A percentile compares a stretch with the other conserved stretches of the same genome.
phyloP scores from a whole-genome alignment of 139 green algal species.

The Spirogloea muscicola region DNA sequence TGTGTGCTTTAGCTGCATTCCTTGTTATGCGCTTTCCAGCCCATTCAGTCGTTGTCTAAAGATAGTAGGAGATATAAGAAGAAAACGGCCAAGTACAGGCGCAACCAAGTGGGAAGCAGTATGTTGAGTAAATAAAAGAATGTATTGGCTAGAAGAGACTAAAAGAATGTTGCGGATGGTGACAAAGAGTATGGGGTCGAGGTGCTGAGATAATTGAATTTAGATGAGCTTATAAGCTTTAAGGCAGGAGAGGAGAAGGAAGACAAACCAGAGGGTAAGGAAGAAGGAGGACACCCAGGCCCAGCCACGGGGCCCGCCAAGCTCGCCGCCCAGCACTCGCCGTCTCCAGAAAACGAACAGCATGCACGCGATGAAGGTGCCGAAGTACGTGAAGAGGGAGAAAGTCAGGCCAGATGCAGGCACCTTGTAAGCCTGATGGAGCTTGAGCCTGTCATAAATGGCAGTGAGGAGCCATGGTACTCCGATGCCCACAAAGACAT shows the following conservation, averaged over 20 bases:
- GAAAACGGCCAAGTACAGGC: too few relatives aligned
- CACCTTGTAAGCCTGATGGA: conserved; percentile 15
- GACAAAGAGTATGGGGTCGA: too few relatives aligned
- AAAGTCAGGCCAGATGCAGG: conserved; percentile 15
- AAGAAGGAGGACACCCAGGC: conserved; percentile 26
- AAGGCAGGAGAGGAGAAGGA: conserved; percentile 29
- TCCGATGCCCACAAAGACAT: conserved; percentile 40
- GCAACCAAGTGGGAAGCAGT: too few relatives aligned
- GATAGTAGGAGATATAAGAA: too few relatives aligned
- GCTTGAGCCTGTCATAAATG: conserved; percentile 30
- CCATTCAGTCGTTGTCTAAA: too few relatives aligned
- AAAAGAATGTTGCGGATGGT: too few relatives aligned
- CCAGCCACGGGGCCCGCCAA: conserved; percentile 16
- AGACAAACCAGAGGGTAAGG: conserved; percentile 33
- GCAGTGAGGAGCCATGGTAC: conserved; percentile 31
- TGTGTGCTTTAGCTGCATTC: too few relatives aligned
- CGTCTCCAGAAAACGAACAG: conserved; percentile 17
- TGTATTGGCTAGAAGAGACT: too few relatives aligned
- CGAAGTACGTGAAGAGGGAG: conserved; percentile 31
- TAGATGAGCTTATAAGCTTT: too few relatives aligned
- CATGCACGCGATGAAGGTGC: conserved; percentile 7
- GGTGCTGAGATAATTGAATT: too few relatives aligned
- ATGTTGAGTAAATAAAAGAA: too few relatives aligned
- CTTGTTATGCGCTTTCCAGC: too few relatives aligned
- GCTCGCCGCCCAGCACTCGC: conserved; percentile 21